Percentiles rank a stretch among this genome's conserved stretches.
Conservation (phyloP, 2,329 filamentous ascomycete genomes). For the Hirsutella thompsonii region DNA sequence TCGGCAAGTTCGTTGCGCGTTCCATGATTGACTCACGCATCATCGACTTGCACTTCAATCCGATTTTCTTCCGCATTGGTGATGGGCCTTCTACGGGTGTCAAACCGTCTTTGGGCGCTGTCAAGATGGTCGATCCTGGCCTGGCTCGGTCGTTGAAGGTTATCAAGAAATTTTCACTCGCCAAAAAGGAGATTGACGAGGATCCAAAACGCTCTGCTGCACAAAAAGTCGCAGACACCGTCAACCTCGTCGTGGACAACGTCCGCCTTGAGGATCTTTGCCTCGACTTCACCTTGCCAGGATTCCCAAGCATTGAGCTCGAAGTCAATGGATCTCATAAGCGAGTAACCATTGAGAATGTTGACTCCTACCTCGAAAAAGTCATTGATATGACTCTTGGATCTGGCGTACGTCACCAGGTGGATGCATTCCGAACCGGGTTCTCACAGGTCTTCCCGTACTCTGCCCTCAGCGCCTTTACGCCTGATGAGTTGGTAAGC, state of each 20-base stretch:
- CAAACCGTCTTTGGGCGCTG: conserved; percentile 73
- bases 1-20: conserved; percentile 93
- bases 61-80: conserved; percentile 92
- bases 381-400: conserved; percentile 88
- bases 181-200: conserved; percentile 72
- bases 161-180: conserved; percentile 74
- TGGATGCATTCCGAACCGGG: conserved; percentile 79
- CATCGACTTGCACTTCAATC: conserved; percentile 94
- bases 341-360: conserved; percentile 76
- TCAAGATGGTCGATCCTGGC: conserved; percentile 79
- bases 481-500: conserved; percentile 86
- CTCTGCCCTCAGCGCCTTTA: conserved; percentile 82
- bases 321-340: conserved; percentile 60
- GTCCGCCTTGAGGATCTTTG: conserved; percentile 75
- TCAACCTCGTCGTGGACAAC: conserved; percentile 61
- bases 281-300: conserved; percentile 89
- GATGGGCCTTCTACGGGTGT: conserved; percentile 51
- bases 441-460: conserved; percentile 97
- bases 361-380: conserved; percentile 75
- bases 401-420: conserved; percentile 75
- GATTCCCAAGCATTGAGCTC: conserved; percentile 78
- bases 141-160: conserved; percentile 75
- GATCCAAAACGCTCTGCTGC: conserved; percentile 50
- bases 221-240: conserved; percentile 58
- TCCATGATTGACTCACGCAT: conserved; percentile 98